Percentiles rank a stretch among this genome's conserved stretches.
phyloP scores from a whole-genome alignment of 129 eudicot species.

The Pseudognaphalium luteoalbum region DNA sequence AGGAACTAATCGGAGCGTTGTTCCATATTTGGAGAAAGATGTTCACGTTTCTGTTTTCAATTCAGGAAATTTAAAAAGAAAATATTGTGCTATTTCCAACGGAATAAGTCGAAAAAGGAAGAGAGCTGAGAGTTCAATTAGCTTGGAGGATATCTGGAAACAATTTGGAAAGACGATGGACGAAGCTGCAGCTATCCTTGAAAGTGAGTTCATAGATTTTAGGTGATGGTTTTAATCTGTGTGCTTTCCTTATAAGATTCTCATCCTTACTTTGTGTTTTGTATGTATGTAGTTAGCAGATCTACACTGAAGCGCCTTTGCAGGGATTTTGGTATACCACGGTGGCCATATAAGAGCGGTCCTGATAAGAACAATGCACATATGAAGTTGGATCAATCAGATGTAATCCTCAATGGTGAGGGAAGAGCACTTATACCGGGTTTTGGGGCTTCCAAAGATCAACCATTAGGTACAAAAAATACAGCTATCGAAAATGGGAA shows the following conservation, averaged over 20 bases:
- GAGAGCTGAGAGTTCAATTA: conserved; percentile 1
- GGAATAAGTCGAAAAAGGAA: not conserved
- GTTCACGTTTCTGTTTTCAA: not conserved
- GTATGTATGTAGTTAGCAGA: conserved; percentile 18
- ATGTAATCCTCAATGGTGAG: too few relatives aligned
- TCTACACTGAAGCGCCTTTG: conserved; percentile 19
- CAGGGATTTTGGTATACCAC: conserved; percentile 13
- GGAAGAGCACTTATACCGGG: too few relatives aligned
- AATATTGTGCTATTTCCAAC: not conserved
- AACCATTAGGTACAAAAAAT: too few relatives aligned
- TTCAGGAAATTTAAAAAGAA: not conserved
- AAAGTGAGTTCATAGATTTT: conserved; percentile 4
- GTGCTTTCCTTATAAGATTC: not conserved
- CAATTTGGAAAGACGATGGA: not conserved
- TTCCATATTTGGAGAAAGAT: not conserved
- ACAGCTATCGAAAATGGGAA: not conserved
- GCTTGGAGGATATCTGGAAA: not conserved
- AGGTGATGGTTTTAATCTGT: not conserved
- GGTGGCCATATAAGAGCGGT: conserved; percentile 13
- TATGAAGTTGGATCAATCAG: too few relatives aligned
- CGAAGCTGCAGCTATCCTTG: not conserved
- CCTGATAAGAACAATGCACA: not conserved
- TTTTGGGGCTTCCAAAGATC: too few relatives aligned
- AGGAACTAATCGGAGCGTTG: not conserved
- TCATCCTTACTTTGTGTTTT: not conserved